phyloP scores from a whole-genome alignment of 768 basidiomycete genomes.

The Leucosporidium yakuticum region DNA sequence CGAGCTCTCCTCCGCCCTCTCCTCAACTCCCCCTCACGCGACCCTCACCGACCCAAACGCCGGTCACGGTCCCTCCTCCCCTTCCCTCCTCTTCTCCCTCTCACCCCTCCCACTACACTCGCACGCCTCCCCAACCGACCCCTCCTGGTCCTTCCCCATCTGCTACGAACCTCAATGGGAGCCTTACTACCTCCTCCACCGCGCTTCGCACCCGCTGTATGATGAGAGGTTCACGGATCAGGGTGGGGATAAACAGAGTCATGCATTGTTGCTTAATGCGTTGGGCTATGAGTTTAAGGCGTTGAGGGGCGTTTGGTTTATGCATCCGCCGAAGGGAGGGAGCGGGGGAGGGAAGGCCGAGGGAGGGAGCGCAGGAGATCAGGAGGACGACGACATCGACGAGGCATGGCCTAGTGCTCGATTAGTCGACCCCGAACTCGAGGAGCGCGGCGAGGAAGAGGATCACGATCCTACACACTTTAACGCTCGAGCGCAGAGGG shows the following conservation, averaged over 20 bases:
- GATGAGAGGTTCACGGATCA: slow-evolving; percentile 27
- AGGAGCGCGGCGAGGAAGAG: background rate
- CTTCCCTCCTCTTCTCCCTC: slow-evolving; percentile 14
- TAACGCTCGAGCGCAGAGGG: slow-evolving; percentile 8
- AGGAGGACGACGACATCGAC: slow-evolving; percentile 9
- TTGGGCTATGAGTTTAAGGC: slow-evolving; percentile 14
- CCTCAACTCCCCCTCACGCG: background rate
- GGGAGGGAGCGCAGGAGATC: background rate
- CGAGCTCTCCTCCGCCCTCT: background rate
- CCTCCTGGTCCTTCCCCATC: background rate
- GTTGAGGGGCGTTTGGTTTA: slow-evolving; percentile 6
- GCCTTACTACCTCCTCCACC: slow-evolving; percentile 22
- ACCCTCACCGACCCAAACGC: slow-evolving; percentile 19
- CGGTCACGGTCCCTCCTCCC: slow-evolving; percentile 18
- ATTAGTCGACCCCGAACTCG: background rate
- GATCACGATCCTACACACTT: slow-evolving; percentile 5
- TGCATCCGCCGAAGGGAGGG: slow-evolving; percentile 14
- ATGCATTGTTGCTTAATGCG: slow-evolving; percentile 16
- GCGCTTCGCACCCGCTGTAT: slow-evolving; percentile 19
- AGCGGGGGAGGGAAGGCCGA: background rate
- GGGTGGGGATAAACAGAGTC: slow-evolving; percentile 22
- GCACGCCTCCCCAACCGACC: background rate
- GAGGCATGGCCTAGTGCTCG: slow-evolving; percentile 12
- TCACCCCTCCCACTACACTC: background rate
- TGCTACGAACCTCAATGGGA: slow-evolving; percentile 26